phyloP scores from a whole-genome alignment of 331 rosid genomes.

The Dryas integrifolia region DNA sequence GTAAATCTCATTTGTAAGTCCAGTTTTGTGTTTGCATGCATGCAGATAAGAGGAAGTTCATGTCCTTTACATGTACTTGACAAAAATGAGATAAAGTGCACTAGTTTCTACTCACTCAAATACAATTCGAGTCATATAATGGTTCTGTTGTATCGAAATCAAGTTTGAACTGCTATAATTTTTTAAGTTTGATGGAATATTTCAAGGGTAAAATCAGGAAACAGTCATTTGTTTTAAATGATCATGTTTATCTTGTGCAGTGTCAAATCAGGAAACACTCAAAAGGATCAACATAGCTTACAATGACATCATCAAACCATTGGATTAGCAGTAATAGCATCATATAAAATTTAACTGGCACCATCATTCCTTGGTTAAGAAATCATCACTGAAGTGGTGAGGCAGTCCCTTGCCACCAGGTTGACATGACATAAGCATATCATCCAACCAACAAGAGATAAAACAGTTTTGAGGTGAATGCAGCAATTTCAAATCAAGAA shows the following conservation, averaged over 20 bases:
- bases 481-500: not conserved
- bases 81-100: not conserved
- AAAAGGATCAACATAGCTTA: not conserved
- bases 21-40: not conserved
- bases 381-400: not conserved
- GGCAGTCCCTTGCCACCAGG: not conserved
- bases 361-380: not conserved
- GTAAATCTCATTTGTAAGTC: constrained; percentile 16
- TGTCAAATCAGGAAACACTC: no score
- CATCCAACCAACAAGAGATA: not conserved
- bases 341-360: not conserved
- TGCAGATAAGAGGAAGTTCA: not conserved
- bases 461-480: not conserved
- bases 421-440: not conserved
- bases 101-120: not conserved
- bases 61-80: no score
- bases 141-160: not conserved
- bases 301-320: not conserved
- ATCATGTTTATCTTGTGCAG: no score
- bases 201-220: not conserved
- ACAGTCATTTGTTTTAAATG: not conserved
- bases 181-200: not conserved
- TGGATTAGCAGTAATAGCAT: not conserved
- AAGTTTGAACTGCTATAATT: not conserved
- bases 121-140: not conserved